Base-by-base conservation (phyloP, 257 asterid species). In the Capsicum pubescens region DNA sequence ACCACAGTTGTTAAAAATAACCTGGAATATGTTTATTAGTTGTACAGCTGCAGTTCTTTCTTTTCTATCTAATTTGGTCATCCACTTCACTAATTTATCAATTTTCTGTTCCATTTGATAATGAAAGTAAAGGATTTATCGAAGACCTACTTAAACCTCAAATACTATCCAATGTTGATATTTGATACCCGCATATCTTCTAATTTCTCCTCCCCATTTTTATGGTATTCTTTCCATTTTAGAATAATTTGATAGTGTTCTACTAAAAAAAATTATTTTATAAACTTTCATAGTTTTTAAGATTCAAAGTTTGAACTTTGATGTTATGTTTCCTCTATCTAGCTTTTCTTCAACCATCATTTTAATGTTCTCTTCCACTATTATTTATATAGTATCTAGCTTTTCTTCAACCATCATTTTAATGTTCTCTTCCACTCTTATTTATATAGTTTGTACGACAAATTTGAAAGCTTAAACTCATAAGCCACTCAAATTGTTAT, bases 391-490 rank as follows among this genome's bases (percentile, higher is more conserved):
- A 52, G 10, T 55, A 67, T 67, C 21, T 32, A 35, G 35, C 46
- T 67, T 2, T 67, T 67, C 14, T 35, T 36, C 76, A 68, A 36
- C 48, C 19, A 14, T 36, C 32, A 26, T 26, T 9, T 13, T 68
- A 68, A 15, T 68, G 16, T 35, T 68, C 7, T 36, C 52, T 36
- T 36, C 76, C 50, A 68, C 21, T 36, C 7, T 39, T 76, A 76
- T 14, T 52, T 76, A 39, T 54, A 35, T 54, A 52, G 10, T 55
- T 19, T 21, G 4, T 15, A 52, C 52, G 46, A 52, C 15, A 54
- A 76, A 76, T 76, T 76, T 4, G 63, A 52, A 76, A 76, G n/a
- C 81, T 26, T 26, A 54, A 32, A 76, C 14, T 76, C 64, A 26
- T 7, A 13, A 32, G 10, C 63, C 15, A 77, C 14, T 77, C 64